Evolutionary conservation across 2,329 filamentous ascomycete species (phyloP), one percentile per base, ranked within the genome.

Genomic region (Capronia americana): DNA sequence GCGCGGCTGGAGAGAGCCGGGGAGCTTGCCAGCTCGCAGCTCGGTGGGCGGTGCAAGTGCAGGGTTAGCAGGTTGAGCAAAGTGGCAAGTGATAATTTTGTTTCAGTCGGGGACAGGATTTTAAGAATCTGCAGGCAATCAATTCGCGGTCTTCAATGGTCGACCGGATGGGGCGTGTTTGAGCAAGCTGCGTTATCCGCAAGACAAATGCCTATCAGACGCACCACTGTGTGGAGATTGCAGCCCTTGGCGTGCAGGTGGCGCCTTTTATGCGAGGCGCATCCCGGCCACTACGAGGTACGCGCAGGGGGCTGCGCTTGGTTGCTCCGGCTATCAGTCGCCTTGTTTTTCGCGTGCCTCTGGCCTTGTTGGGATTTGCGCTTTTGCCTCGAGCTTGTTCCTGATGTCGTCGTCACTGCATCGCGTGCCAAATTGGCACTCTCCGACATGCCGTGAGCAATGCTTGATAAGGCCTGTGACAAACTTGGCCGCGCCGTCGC

Each of bases 21-120:
- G 10, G 23, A 51, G 48, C 38, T n/a, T 6, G 38, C 48, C 48
- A 53, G 26, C 48, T 23, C 8, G 48, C 11, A 26, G 4, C 14
- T 53, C 48, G 20, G 23, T 12, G 44, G 34, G 41, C 41, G 10
- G 57, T 58, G 56, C 56, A 60, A n/a, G 57, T 58, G 56, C 56
- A 60, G n/a, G 28, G 20, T 8, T n/a, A 38, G 28, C 56, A n/a
- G 32, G 17, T 57, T 57, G 54, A 51, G 46, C 48, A 51, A 41
- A 38, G 58, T 61, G 58, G 58, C 58, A 34, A 61, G 46, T 34
- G 58, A 61, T 51, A 53, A 51, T 61, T 61, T 61, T 54, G 58
- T 61, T 61, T 61, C 58, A 53, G 46, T 61, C 58, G 28, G n/a
- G 46, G 58, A 7, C 46, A 48, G 38, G 58, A 61, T 61, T 50